Conservation (phyloP, 2,329 filamentous ascomycete genomes). For the Sphaerulina populicola region DNA sequence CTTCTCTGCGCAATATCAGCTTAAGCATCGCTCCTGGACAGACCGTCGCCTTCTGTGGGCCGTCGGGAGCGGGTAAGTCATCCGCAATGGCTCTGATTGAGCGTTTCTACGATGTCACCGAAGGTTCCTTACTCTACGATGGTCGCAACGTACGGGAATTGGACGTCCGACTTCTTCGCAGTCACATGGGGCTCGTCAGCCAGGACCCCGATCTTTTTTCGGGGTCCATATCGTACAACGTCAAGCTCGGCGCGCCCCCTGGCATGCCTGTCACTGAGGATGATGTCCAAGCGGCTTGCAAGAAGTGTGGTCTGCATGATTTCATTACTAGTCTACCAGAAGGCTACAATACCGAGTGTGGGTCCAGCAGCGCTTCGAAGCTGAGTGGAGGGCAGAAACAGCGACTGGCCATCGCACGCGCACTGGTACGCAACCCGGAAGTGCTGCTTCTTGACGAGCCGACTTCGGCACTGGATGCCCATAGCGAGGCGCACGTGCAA, state of each 20-base stretch:
- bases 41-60: slow-evolving; percentile 44
- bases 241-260: slow-evolving; percentile 33
- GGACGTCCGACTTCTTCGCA: slow-evolving; percentile 33
- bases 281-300: slow-evolving; percentile 33
- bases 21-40: slow-evolving; percentile 45
- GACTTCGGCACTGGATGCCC: slow-evolving; percentile 41
- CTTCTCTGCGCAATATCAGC: slow-evolving; percentile 41
- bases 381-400: slow-evolving; percentile 43
- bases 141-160: slow-evolving; percentile 36
- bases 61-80: slow-evolving; percentile 41
- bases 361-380: slow-evolving; percentile 33
- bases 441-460: slow-evolving; percentile 43
- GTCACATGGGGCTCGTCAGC: slow-evolving; percentile 37
- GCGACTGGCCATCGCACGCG: slow-evolving; percentile 41
- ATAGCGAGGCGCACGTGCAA: slow-evolving; percentile 39
- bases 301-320: slow-evolving; percentile 40
- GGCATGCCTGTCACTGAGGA: slow-evolving; percentile 24
- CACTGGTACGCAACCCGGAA: slow-evolving; percentile 40
- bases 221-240: slow-evolving; percentile 39
- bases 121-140: slow-evolving; percentile 36
- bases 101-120: slow-evolving; percentile 39
- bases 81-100: slow-evolving; percentile 42
- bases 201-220: slow-evolving; percentile 43
- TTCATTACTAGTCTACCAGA: slow-evolving; percentile 43
- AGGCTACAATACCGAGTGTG: slow-evolving; percentile 42